Percentiles rank a stretch among this genome's conserved stretches.
Evolutionary conservation across 129 eudicot species (phyloP).

Genomic region (Helianthus tuberosus): DNA sequence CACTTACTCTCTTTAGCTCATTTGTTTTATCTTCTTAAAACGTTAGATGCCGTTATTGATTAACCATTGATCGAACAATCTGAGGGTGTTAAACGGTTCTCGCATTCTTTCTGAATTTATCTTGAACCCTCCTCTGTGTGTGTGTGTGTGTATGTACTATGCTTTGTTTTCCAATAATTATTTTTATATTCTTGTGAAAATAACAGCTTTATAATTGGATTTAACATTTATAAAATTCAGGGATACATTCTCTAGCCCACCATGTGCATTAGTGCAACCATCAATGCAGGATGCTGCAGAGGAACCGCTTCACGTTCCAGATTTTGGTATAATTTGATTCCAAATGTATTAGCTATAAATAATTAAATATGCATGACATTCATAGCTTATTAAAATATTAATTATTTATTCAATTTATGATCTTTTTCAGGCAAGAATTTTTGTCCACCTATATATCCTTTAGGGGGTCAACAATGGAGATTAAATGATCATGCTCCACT

Average conservation of each 20-base stretch:
- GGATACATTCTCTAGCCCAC: conserved; percentile 94
- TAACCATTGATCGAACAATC: neutral
- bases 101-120: neutral
- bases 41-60: neutral
- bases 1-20: conserved; percentile 9
- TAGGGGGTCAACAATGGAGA: conserved; percentile 72
- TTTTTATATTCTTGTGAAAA: conserved; percentile 10
- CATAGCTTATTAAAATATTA: neutral
- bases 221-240: conserved; percentile 48
- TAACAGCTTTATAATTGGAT: conserved; percentile 20
- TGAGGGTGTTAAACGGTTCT: neutral
- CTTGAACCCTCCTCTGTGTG: neutral
- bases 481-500: conserved; percentile 60
- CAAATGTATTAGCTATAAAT: conserved; percentile 14
- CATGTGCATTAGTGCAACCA: conserved; percentile 90
- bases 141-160: neutral
- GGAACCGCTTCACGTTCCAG: conserved; percentile 60
- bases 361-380: neutral
- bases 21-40: neutral
- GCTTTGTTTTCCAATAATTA: conserved; percentile 11
- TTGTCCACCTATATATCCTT: conserved; percentile 91
- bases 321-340: conserved; percentile 62
- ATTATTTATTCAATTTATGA: conserved; percentile 19
- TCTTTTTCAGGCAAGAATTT: conserved; percentile 66
- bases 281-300: conserved; percentile 58